Percentiles rank a stretch among this genome's conserved stretches.
phyloP scores from a whole-genome alignment of 2,329 filamentous ascomycete genomes.

The Diplodia seriata region DNA sequence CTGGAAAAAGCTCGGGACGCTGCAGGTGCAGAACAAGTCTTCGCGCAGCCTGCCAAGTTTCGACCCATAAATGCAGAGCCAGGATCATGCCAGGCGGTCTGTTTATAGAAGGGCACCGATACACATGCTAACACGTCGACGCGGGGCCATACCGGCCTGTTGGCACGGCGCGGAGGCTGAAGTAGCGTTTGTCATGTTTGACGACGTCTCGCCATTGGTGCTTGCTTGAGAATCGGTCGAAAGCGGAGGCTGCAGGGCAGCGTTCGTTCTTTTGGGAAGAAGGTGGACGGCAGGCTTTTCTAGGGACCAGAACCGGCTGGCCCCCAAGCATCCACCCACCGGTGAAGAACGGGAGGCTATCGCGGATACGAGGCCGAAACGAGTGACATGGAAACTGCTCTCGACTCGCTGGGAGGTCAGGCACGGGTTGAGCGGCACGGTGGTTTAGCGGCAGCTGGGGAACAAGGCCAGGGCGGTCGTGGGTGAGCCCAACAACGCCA shows the following conservation, averaged over 20 bases:
- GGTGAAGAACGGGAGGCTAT: background rate
- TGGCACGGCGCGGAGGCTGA: too few species aligned
- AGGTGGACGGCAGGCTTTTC: background rate
- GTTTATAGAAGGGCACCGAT: slow-evolving; percentile 1
- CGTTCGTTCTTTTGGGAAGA: background rate
- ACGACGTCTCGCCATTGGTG: too few species aligned
- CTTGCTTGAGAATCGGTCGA: too few species aligned
- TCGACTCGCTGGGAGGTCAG: background rate
- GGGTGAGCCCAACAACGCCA: background rate
- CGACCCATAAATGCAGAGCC: background rate
- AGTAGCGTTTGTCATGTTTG: too few species aligned
- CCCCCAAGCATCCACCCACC: slow-evolving; percentile 8
- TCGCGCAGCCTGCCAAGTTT: background rate
- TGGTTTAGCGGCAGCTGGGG: background rate
- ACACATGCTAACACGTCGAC: background rate
- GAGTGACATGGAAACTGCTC: background rate
- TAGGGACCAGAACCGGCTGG: background rate
- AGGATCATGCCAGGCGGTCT: background rate
- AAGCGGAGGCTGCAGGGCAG: background rate
- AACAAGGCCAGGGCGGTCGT: background rate
- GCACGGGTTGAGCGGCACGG: slow-evolving; percentile 3
- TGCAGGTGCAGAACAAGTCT: background rate
- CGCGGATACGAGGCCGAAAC: slow-evolving; percentile 3
- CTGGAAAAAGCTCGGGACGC: slow-evolving; percentile 3
- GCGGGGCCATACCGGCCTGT: too few species aligned